phyloP scores from a whole-genome alignment of 1,139 yeast genomes.

The Blastobotrys elegans region DNA sequence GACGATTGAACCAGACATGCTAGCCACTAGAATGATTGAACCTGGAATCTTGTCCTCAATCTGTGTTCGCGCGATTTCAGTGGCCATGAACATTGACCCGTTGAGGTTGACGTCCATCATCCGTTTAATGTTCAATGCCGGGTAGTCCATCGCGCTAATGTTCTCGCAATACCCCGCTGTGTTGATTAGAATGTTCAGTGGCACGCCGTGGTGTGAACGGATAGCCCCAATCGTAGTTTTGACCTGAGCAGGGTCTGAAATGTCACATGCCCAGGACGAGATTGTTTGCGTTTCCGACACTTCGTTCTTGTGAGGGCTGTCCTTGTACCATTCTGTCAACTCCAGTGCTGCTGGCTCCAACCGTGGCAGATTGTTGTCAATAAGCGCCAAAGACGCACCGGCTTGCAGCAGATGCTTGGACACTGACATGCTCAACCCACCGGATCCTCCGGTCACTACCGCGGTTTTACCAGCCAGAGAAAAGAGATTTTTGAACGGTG shows the following conservation, averaged over 20 bases:
- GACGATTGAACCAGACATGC: conserved; percentile 82
- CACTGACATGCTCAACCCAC: conserved; percentile 66
- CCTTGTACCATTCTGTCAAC: conserved; percentile 48
- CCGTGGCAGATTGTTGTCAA: conserved; percentile 61
- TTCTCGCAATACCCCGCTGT: conserved; percentile 85
- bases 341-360: conserved; percentile 57
- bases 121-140: conserved; percentile 62
- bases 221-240: conserved; percentile 49
- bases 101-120: conserved; percentile 67
- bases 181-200: conserved; percentile 64
- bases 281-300: conserved; percentile 27
- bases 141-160: conserved; percentile 72
- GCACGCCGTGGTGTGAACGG: conserved; percentile 50
- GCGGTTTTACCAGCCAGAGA: conserved; percentile 65
- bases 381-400: conserved; percentile 50
- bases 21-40: conserved; percentile 70
- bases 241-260: conserved; percentile 60
- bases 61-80: conserved; percentile 62
- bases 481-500: conserved; percentile 20
- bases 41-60: conserved; percentile 48
- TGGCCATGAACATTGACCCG: conserved; percentile 68
- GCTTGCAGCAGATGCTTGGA: conserved; percentile 27
- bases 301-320: conserved; percentile 9
- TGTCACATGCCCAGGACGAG: conserved; percentile 72
- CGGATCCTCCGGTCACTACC: conserved; percentile 77